phyloP scores from a whole-genome alignment of 805 yeast genomes.

The Cephaloascus albidus region DNA sequence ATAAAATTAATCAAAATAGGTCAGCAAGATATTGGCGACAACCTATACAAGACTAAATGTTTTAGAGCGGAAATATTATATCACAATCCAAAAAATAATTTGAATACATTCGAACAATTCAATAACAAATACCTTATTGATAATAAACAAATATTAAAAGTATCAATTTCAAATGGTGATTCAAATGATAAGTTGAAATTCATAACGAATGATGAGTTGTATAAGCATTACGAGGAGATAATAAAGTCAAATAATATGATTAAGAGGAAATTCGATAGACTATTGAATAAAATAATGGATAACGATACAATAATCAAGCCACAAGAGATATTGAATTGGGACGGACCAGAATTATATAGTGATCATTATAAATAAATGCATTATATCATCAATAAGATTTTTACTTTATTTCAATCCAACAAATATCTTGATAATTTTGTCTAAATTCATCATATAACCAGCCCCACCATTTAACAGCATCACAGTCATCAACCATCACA shows the following conservation, averaged over 20 bases:
- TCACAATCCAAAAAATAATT: neutral
- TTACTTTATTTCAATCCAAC: neutral
- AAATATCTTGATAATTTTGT: neutral
- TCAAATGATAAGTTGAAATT: neutral
- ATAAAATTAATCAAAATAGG: neutral
- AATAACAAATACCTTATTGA: neutral
- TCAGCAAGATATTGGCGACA: no score
- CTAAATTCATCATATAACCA: slow-evolving; percentile 14
- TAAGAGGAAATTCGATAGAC: neutral
- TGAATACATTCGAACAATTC: neutral
- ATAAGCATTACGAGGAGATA: neutral
- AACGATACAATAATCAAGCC: neutral
- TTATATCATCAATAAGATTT: neutral
- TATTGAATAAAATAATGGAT: neutral
- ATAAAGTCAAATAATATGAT: neutral
- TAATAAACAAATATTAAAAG: neutral
- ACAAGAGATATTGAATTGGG: neutral
- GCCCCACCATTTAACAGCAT: slow-evolving; percentile 20
- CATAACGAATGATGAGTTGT: neutral
- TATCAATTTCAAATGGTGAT: neutral
- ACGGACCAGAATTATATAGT: no score
- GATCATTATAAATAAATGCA: no score
- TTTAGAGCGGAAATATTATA: neutral
- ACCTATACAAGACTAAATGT: no score
- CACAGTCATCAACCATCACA: slow-evolving; percentile 17